Evolutionary conservation across 371 early-diverging fungal species (phyloP).

Genomic region (Saksenaea vasiformis): DNA sequence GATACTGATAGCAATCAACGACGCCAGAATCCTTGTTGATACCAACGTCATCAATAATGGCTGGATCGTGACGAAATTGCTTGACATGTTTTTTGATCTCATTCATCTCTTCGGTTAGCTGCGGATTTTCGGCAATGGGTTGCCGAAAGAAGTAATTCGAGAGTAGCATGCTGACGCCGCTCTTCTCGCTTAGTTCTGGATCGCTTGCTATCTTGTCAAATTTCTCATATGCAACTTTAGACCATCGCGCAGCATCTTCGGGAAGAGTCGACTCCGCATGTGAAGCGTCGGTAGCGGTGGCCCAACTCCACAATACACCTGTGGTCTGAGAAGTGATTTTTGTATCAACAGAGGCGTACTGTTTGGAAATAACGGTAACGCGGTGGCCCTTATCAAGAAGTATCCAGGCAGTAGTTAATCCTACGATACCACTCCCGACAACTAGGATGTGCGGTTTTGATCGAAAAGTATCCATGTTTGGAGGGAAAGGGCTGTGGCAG

Average conservation of each 20-base stretch:
- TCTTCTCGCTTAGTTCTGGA: background rate
- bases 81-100: background rate
- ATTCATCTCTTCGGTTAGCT: background rate
- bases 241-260: background rate
- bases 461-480: conserved; percentile 1
- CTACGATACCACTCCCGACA: background rate
- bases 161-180: background rate
- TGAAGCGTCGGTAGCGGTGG: background rate
- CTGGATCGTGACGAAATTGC: background rate
- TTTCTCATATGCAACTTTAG: background rate
- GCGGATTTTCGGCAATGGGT: background rate
- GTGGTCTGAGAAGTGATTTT: background rate
- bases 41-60: background rate
- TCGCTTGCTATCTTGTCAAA: background rate
- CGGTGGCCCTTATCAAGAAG: background rate
- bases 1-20: background rate
- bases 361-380: background rate
- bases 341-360: background rate
- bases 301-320: background rate
- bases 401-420: background rate
- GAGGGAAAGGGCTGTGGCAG: background rate
- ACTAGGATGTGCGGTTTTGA: conserved; percentile 1
- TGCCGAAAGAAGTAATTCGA: background rate
- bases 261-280: background rate
- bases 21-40: background rate